Evolutionary conservation across 345 rosid species (phyloP).

Genomic region (Gossypium ekmanianum): DNA sequence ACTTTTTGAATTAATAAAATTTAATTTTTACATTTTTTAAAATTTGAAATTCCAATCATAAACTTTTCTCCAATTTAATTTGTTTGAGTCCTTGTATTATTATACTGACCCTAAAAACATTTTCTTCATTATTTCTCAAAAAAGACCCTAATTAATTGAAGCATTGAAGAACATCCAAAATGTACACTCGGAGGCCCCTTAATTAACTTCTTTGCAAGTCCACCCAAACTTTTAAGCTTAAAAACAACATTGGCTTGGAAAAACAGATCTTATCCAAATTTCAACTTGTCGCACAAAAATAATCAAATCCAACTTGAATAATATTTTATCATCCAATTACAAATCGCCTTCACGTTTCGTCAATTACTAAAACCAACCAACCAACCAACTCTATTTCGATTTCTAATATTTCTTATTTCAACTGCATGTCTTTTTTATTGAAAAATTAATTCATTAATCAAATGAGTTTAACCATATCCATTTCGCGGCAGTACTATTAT

Average conservation of each 20-base stretch:
- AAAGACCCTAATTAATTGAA: no score
- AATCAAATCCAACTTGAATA: not conserved
- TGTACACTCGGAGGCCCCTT: not conserved
- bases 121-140: no score
- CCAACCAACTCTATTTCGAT: not conserved
- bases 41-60: fast-evolving
- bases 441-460: not conserved
- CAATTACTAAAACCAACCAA: slow-evolving; percentile 1
- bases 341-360: not conserved
- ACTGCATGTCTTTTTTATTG: not conserved
- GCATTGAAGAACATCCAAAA: no score
- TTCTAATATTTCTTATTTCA: not conserved
- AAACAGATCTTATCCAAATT: not conserved
- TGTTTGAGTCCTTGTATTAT: no score
- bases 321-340: not conserved
- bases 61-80: no score
- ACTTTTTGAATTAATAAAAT: no score
- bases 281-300: not conserved
- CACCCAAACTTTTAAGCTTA: not conserved
- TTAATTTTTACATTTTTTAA: no score
- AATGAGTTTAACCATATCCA: not conserved
- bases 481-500: not conserved
- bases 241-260: not conserved
- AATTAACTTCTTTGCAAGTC: no score
- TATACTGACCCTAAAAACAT: no score